phyloP scores from a whole-genome alignment of 129 eudicot genomes.

The Lactuca sativa region DNA sequence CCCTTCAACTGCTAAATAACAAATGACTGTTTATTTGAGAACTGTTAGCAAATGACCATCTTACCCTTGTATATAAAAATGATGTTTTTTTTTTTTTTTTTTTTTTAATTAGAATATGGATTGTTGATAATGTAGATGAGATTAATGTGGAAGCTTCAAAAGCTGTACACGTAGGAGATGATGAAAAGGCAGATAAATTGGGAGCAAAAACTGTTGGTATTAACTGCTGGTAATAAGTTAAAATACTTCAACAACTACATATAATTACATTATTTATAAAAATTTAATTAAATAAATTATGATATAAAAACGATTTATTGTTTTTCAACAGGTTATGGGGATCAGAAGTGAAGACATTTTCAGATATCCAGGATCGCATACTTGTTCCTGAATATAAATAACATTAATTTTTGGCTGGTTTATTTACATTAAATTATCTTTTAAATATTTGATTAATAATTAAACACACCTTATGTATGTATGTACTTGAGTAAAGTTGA shows the following conservation, averaged over 20 bases:
- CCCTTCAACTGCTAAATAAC: too few species aligned
- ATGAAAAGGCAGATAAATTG: conserved; percentile 66
- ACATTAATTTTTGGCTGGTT: background rate
- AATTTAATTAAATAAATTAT: background rate
- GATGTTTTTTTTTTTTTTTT: too few species aligned
- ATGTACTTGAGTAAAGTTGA: background rate
- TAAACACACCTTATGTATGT: background rate
- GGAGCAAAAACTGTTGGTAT: conserved; percentile 92
- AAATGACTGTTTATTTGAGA: too few species aligned
- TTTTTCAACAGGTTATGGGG: conserved; percentile 80
- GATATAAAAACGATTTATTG: background rate
- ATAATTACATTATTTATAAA: too few species aligned
- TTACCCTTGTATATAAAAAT: too few species aligned
- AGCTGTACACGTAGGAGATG: conserved; percentile 94
- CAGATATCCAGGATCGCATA: conserved; percentile 61
- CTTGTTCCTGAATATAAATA: conserved; percentile 28
- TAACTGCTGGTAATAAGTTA: conserved; percentile 67
- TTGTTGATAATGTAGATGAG: conserved; percentile 47
- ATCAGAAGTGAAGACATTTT: conserved; percentile 70
- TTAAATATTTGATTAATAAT: background rate
- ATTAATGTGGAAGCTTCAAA: conserved; percentile 64
- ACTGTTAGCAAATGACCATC: too few species aligned
- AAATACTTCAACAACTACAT: background rate
- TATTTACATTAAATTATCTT: background rate
- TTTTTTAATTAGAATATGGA: background rate